A percentile compares a stretch with the other conserved stretches of the same genome.
These are phyloP conservation scores for Pulicaria dysenterica DNA, from an alignment of 129 eudicot species.

Conservation along the genomic window DNA sequence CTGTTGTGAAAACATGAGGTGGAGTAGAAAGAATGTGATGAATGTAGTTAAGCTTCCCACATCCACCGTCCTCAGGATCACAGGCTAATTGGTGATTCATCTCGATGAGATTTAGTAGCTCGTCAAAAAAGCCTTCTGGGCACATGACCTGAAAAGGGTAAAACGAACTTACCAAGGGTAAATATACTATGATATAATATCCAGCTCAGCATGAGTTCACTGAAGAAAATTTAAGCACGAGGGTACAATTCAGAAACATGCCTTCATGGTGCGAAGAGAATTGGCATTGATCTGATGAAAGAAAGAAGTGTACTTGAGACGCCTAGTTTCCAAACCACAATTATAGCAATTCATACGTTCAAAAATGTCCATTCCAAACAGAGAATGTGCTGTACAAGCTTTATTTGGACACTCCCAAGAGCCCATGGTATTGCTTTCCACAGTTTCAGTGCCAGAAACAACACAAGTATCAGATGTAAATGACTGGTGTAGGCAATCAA, in stretches of 20 bases:
- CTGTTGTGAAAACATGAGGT: slow-evolving; percentile 84
- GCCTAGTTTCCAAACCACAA: slow-evolving; percentile 83
- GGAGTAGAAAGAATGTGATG: slow-evolving; percentile 81
- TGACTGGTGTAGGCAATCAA: slow-evolving; percentile 82
- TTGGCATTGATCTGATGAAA: slow-evolving; percentile 95
- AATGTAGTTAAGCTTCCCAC: slow-evolving; percentile 83
- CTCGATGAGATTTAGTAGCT: slow-evolving; percentile 75
- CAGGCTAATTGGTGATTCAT: slow-evolving; percentile 91
- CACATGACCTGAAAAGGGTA: slow-evolving; percentile 60
- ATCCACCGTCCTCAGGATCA: slow-evolving; percentile 84
- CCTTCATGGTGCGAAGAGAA: slow-evolving; percentile 93
- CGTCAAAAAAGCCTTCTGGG: slow-evolving; percentile 75
- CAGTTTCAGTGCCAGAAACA: slow-evolving; percentile 45
- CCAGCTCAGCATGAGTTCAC: background rate
- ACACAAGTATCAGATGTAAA: slow-evolving; percentile 48
- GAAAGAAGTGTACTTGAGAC: slow-evolving; percentile 85
- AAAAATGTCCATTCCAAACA: slow-evolving; percentile 89
- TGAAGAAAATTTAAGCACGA: background rate
- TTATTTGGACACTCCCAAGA: slow-evolving; percentile 74
- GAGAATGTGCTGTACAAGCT: slow-evolving; percentile 79
- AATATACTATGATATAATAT: background rate
- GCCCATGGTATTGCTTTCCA: slow-evolving; percentile 56
- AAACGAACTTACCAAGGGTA: background rate
- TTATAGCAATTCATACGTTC: slow-evolving; percentile 81
- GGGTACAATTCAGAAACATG: slow-evolving; percentile 30